These are phyloP conservation scores for Pythium vanterpoolii DNA, from an alignment of 352 stramenopile genomes.

Conservation along the genomic window DNA sequence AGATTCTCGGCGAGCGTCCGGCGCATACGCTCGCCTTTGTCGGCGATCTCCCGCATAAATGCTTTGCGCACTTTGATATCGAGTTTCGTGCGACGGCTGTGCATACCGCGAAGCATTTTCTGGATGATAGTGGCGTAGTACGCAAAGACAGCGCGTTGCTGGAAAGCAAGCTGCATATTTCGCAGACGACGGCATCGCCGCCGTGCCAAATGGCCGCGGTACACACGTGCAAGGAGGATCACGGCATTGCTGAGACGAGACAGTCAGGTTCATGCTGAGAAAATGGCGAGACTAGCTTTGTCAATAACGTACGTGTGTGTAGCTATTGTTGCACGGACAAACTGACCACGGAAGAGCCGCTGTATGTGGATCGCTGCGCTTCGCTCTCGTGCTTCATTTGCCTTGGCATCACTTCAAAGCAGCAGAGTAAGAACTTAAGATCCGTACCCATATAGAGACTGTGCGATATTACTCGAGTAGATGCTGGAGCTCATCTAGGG, in stretches of 20 bases:
- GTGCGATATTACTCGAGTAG: conserved; percentile 42
- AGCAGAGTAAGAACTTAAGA: neutral
- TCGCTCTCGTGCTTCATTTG: conserved; percentile 34
- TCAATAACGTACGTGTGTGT: conserved; percentile 17
- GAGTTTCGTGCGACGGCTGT: conserved; percentile 42
- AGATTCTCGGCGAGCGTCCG: conserved; percentile 40
- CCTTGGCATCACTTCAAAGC: conserved; percentile 39
- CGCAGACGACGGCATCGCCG: conserved; percentile 27
- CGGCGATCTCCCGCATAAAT: conserved; percentile 45
- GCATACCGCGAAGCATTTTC: conserved; percentile 44
- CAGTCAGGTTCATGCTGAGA: neutral
- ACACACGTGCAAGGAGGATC: conserved; percentile 51
- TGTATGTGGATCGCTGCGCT: conserved; percentile 55
- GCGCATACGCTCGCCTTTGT: conserved; percentile 50
- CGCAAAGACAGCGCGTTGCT: conserved; percentile 35
- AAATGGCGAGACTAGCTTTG: neutral
- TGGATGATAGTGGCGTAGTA: conserved; percentile 55
- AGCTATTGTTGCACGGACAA: conserved; percentile 40
- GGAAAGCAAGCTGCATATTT: conserved; percentile 9
- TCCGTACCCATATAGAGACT: neutral
- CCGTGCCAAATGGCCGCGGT: conserved; percentile 51
- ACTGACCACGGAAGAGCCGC: conserved; percentile 53
- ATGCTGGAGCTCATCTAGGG: conserved; percentile 43
- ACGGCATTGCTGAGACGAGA: conserved; percentile 37
- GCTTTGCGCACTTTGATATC: conserved; percentile 64